Conservation (phyloP, 2,329 filamentous ascomycete genomes). For the Aspergillus udagawae region DNA sequence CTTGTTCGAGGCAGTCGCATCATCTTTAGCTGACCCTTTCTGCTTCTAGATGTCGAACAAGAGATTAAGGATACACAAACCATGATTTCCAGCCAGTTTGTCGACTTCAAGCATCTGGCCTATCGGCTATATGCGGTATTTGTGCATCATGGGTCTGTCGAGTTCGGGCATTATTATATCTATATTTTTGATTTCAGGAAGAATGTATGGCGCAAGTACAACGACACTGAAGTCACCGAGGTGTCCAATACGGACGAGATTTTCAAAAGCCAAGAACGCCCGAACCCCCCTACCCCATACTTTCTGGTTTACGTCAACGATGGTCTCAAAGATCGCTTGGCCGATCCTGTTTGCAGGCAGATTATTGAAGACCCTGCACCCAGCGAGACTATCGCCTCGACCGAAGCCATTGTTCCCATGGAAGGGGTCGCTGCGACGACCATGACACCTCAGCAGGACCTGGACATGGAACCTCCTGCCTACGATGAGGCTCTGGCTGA, state of each 20-base stretch:
- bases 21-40: constrained; percentile 6
- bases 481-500: constrained; percentile 25
- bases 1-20: background rate
- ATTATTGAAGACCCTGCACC: constrained; percentile 20
- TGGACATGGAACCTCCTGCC: constrained; percentile 27
- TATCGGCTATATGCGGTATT: constrained; percentile 91
- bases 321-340: constrained; percentile 55
- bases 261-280: constrained; percentile 60
- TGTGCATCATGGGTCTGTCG: constrained; percentile 69
- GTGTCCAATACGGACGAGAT: constrained; percentile 63
- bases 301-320: constrained; percentile 80
- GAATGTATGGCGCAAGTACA: constrained; percentile 86
- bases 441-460: constrained; percentile 15
- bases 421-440: constrained; percentile 12
- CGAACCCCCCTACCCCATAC: constrained; percentile 69
- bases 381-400: background rate
- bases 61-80: constrained; percentile 49
- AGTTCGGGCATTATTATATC: constrained; percentile 90
- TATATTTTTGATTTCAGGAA: constrained; percentile 88
- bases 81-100: constrained; percentile 57
- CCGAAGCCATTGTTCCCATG: constrained; percentile 9
- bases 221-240: constrained; percentile 76
- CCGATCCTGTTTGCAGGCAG: constrained; percentile 55
- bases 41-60: constrained; percentile 30
- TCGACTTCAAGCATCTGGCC: constrained; percentile 59